These are phyloP conservation scores for Hypomyces perniciosus DNA, from an alignment of 2,329 filamentous ascomycete species.

Conservation along the genomic window DNA sequence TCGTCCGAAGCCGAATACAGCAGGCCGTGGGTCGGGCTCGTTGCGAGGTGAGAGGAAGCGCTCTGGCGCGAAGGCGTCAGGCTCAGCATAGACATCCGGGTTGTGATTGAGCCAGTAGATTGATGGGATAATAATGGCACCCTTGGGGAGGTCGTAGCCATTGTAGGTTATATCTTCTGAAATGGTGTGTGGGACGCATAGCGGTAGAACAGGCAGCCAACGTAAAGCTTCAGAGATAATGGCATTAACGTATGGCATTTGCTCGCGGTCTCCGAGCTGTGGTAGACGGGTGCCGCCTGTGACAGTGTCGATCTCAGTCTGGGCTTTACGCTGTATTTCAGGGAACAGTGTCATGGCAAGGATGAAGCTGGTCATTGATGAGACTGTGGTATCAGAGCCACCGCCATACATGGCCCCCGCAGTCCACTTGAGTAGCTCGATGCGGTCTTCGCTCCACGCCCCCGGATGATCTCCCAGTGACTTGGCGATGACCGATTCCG, in stretches of 20 bases:
- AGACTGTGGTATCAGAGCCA: slow-evolving; percentile 10
- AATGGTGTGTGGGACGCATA: slow-evolving; percentile 13
- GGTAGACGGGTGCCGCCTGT: slow-evolving; percentile 33
- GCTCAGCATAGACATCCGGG: slow-evolving; percentile 8
- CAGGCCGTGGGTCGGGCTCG: background rate
- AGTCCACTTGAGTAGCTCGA: background rate
- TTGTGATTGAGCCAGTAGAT: slow-evolving; percentile 15
- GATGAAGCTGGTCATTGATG: slow-evolving; percentile 26
- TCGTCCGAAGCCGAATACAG: slow-evolving; percentile 1
- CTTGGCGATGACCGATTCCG: background rate
- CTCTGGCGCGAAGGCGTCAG: slow-evolving; percentile 10
- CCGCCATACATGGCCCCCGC: background rate
- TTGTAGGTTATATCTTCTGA: slow-evolving; percentile 15
- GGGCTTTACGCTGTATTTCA: slow-evolving; percentile 35
- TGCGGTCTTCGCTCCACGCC: too few relatives aligned
- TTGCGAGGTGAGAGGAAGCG: slow-evolving; percentile 7
- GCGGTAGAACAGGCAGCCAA: slow-evolving; percentile 31
- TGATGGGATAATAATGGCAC: slow-evolving; percentile 13
- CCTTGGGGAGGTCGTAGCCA: slow-evolving; percentile 15
- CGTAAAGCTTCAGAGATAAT: slow-evolving; percentile 38
- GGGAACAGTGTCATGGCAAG: slow-evolving; percentile 40
- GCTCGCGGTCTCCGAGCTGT: slow-evolving; percentile 28
- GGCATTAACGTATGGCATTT: slow-evolving; percentile 37
- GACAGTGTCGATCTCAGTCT: slow-evolving; percentile 34
- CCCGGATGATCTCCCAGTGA: too few relatives aligned